A percentile compares a stretch with the other conserved stretches of the same genome.
phyloP scores from a whole-genome alignment of 768 basidiomycete genomes.

The Hydnum rufescens region DNA sequence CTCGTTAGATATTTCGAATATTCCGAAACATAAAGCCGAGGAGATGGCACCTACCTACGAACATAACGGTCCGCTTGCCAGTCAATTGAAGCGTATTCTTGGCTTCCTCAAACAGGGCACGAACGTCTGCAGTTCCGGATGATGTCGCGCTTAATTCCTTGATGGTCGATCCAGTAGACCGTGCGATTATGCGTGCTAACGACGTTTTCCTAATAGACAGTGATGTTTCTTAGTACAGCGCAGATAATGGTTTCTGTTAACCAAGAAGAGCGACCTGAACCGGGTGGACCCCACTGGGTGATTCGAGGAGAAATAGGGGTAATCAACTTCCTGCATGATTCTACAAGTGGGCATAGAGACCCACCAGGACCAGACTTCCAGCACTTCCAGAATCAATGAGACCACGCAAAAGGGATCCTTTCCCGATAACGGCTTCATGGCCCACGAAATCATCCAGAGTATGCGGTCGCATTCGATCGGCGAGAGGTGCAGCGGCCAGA shows the following conservation, averaged over 20 bases:
- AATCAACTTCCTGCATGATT: constrained; percentile 13
- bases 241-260: neutral
- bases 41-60: constrained; percentile 18
- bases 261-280: constrained; percentile 14
- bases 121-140: constrained; percentile 47
- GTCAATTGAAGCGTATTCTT: constrained; percentile 41
- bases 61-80: constrained; percentile 22
- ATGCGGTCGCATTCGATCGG: constrained; percentile 52
- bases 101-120: constrained; percentile 58
- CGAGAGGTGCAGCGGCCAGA: constrained; percentile 32
- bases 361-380: constrained; percentile 36
- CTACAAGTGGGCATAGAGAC: constrained; percentile 16
- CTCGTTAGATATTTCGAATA: constrained; percentile 36
- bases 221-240: constrained; percentile 27
- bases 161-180: constrained; percentile 36
- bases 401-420: constrained; percentile 34
- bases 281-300: constrained; percentile 49
- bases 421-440: constrained; percentile 40
- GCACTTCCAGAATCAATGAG: constrained; percentile 29
- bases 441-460: constrained; percentile 49
- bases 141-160: constrained; percentile 64
- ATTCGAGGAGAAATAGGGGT: constrained; percentile 16
- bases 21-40: constrained; percentile 3
- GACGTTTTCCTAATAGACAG: no score
- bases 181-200: constrained; percentile 49